Evolutionary conservation across 2,329 filamentous ascomycete species (phyloP).

Genomic region (Epichloe elymi): DNA sequence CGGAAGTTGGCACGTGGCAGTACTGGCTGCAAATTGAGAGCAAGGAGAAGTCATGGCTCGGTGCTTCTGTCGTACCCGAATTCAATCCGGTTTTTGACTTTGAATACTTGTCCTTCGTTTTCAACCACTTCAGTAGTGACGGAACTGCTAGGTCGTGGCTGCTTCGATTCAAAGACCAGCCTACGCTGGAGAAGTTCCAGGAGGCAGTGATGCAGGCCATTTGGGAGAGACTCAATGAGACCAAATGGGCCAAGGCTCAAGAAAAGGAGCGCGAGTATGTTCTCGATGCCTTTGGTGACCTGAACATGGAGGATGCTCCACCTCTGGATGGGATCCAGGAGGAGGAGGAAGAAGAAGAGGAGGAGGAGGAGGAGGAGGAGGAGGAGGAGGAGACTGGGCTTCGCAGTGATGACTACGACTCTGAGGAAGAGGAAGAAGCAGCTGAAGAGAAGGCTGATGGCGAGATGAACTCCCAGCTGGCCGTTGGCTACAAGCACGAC

Average conservation of each 20-base stretch:
- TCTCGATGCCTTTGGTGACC: conserved; percentile 85
- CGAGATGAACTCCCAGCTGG: conserved; percentile 84
- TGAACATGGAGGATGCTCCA: conserved; percentile 72
- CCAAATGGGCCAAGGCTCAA: conserved; percentile 88
- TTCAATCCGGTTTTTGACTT: conserved; percentile 99
- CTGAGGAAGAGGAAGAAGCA: conserved; percentile 54
- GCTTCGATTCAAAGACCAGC: conserved; percentile 75
- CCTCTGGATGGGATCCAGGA: conserved; percentile 32
- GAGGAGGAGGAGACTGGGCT: conserved; percentile 54
- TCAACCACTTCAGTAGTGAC: conserved; percentile 87
- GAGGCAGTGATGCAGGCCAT: conserved; percentile 88
- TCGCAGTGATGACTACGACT: conserved; percentile 55
- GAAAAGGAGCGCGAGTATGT: conserved; percentile 90
- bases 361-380: conserved; percentile 48
- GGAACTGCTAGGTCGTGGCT: conserved; percentile 93
- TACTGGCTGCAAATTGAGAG: conserved; percentile 88
- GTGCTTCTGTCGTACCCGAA: conserved; percentile 72
- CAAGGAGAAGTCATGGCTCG: conserved; percentile 69
- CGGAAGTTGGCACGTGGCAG: conserved; percentile 79
- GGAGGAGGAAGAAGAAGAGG: conserved; percentile 41
- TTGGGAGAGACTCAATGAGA: conserved; percentile 91
- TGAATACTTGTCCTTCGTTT: conserved; percentile 97
- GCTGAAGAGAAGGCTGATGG: conserved; percentile 64
- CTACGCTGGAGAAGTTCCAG: conserved; percentile 74
- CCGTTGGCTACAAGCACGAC: conserved; percentile 94